Evolutionary conservation across 805 yeast species (phyloP).

Genomic region (Ogataea chonburiensis): DNA sequence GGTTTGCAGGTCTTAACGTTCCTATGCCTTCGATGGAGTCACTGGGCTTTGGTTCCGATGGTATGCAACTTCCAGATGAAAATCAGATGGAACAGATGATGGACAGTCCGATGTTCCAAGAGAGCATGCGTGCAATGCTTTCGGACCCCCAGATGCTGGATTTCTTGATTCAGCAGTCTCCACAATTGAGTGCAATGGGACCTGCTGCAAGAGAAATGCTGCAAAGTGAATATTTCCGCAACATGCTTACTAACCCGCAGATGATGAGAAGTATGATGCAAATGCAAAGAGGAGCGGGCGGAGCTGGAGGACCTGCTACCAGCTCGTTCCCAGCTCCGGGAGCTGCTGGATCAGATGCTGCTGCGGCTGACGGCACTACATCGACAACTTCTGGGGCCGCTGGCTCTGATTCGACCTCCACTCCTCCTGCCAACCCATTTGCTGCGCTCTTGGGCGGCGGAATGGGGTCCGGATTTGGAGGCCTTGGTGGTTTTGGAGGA

Average conservation of each 20-base stretch:
- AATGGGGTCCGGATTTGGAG: conserved; percentile 28
- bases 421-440: conserved; percentile 42
- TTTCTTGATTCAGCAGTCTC: conserved; percentile 74
- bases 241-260: conserved; percentile 79
- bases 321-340: conserved; percentile 53
- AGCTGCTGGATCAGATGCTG: conserved; percentile 24
- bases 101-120: conserved; percentile 78
- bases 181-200: conserved; percentile 82
- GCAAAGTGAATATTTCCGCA: conserved; percentile 80
- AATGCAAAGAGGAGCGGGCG: conserved; percentile 58
- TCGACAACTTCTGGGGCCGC: conserved; percentile 18
- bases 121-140: conserved; percentile 77
- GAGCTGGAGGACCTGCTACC: conserved; percentile 32
- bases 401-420: conserved; percentile 23
- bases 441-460: conserved; percentile 35
- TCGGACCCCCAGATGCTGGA: conserved; percentile 89
- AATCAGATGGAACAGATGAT: conserved; percentile 74
- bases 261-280: conserved; percentile 80
- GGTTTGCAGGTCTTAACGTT: conserved; percentile 85
- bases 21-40: conserved; percentile 75
- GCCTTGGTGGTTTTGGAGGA: conserved; percentile 39
- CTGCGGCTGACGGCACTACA: conserved; percentile 2
- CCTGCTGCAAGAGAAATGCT: conserved; percentile 85
- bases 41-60: conserved; percentile 81
- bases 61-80: conserved; percentile 75